Percentiles rank a stretch among this genome's conserved stretches.
Evolutionary conservation across 176 grass and related monocot genomes (phyloP).

Genomic region (Hordeum marinum): DNA sequence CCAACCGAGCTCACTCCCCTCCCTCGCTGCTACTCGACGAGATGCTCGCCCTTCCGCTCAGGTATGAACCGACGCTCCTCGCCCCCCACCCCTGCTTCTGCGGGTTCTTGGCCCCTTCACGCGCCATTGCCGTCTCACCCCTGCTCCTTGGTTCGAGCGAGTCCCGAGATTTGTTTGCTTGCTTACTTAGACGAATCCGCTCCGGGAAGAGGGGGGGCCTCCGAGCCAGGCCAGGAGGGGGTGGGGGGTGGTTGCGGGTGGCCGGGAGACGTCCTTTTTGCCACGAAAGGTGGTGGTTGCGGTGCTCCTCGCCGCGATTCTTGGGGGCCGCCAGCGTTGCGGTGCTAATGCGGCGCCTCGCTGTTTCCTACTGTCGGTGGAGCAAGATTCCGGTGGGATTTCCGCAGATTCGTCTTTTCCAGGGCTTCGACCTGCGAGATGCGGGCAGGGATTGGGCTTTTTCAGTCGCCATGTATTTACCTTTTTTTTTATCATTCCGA

Average conservation of each 20-base stretch:
- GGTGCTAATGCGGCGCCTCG: not conserved
- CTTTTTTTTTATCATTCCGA: too few relatives aligned
- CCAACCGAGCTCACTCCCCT: not conserved
- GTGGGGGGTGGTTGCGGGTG: not conserved
- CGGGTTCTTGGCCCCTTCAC: not conserved
- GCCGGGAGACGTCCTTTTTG: not conserved
- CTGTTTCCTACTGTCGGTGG: conserved; percentile 34
- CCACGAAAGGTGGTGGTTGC: not conserved
- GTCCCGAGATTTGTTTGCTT: not conserved
- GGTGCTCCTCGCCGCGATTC: not conserved
- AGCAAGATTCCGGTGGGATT: conserved; percentile 21
- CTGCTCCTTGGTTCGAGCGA: not conserved
- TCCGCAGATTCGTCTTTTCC: conserved; percentile 12
- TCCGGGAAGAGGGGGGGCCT: not conserved
- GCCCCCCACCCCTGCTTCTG: not conserved
- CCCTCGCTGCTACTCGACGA: not conserved
- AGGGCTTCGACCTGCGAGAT: too few relatives aligned
- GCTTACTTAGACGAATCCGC: not conserved
- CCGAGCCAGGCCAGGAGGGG: not conserved
- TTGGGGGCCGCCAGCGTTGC: not conserved
- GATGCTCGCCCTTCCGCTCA: not conserved
- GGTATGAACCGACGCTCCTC: not conserved
- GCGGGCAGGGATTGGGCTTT: too few relatives aligned
- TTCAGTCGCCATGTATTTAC: too few relatives aligned
- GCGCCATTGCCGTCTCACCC: not conserved